Conservation (phyloP, 2,329 filamentous ascomycete genomes). For the Alternaria dauci region DNA sequence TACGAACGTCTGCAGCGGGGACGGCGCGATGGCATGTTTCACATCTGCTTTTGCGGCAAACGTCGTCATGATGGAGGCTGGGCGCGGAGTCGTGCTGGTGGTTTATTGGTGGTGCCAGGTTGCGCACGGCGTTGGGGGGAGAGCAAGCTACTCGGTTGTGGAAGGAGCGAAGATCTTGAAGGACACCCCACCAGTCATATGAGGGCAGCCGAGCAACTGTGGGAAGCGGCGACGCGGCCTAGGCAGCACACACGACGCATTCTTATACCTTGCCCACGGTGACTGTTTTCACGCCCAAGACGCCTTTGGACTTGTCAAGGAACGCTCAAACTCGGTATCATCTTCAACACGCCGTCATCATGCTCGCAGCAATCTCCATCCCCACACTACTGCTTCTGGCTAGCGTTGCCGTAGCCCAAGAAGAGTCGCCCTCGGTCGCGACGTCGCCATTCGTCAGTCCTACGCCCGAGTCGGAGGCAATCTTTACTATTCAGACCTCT, state of each 20-base stretch:
- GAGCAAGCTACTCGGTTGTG: slow-evolving; percentile 36
- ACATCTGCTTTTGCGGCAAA: slow-evolving; percentile 20
- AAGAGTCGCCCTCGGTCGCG: slow-evolving; percentile 20
- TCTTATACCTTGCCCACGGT: slow-evolving; percentile 3
- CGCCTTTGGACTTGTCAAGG: background rate
- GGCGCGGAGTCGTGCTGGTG: slow-evolving; percentile 8
- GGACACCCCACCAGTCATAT: slow-evolving; percentile 26
- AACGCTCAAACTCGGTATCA: background rate
- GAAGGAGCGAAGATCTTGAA: slow-evolving; percentile 43
- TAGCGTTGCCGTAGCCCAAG: slow-evolving; percentile 31
- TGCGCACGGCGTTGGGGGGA: slow-evolving; percentile 27
- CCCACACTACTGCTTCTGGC: slow-evolving; percentile 40
- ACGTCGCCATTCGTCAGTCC: slow-evolving; percentile 24
- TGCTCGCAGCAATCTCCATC: slow-evolving; percentile 34
- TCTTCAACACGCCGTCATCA: slow-evolving; percentile 25
- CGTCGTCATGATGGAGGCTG: slow-evolving; percentile 37
- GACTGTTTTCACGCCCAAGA: background rate
- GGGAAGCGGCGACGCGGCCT: slow-evolving; percentile 17
- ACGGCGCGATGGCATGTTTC: slow-evolving; percentile 38
- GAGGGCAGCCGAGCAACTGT: slow-evolving; percentile 11
- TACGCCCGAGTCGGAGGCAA: slow-evolving; percentile 26
- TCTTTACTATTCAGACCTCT: slow-evolving; percentile 43
- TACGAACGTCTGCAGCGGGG: slow-evolving; percentile 46
- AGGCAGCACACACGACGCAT: slow-evolving; percentile 9
- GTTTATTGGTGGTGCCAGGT: slow-evolving; percentile 37